Conservation (phyloP, 2,329 filamentous ascomycete species). For the Colletotrichum karsti region DNA sequence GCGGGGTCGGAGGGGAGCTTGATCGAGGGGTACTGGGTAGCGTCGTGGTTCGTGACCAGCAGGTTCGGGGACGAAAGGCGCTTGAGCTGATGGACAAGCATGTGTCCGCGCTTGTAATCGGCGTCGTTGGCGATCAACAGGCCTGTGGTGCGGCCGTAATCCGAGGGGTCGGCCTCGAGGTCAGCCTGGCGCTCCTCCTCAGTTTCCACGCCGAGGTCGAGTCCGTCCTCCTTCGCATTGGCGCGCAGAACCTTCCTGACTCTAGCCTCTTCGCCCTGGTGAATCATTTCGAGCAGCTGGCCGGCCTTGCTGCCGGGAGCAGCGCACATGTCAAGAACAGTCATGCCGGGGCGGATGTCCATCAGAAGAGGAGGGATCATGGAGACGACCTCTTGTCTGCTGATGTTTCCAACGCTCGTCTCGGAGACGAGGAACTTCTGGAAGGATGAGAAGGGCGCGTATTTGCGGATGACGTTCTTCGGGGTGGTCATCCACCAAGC, state of each 20-base stretch:
- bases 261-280: slow-evolving; percentile 88
- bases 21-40: slow-evolving; percentile 93
- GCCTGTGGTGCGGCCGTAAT: slow-evolving; percentile 89
- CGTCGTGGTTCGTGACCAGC: slow-evolving; percentile 97
- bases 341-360: slow-evolving; percentile 90
- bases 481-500: slow-evolving; percentile 99
- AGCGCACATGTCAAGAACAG: slow-evolving; percentile 93
- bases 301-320: slow-evolving; percentile 97
- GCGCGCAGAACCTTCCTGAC: slow-evolving; percentile 76
- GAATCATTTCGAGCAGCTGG: slow-evolving; percentile 93
- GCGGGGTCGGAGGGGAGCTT: slow-evolving; percentile 72
- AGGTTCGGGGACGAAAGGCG: slow-evolving; percentile 95
- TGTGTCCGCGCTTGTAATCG: slow-evolving; percentile 96
- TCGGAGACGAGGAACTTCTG: slow-evolving; percentile 98
- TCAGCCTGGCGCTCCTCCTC: slow-evolving; percentile 58
- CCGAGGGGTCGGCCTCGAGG: slow-evolving; percentile 67
- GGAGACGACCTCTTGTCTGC: slow-evolving; percentile 95
- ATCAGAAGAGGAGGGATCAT: slow-evolving; percentile 98
- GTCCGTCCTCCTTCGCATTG: slow-evolving; percentile 68
- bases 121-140: slow-evolving; percentile 94
- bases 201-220: slow-evolving; percentile 57
- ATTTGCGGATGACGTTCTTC: slow-evolving; percentile 94
- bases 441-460: slow-evolving; percentile 92
- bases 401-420: slow-evolving; percentile 97
- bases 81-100: slow-evolving; percentile 98